These are phyloP conservation scores for Neodidymelliopsis sp. DNA, from an alignment of 2,329 filamentous ascomycete genomes.

Conservation along the genomic window DNA sequence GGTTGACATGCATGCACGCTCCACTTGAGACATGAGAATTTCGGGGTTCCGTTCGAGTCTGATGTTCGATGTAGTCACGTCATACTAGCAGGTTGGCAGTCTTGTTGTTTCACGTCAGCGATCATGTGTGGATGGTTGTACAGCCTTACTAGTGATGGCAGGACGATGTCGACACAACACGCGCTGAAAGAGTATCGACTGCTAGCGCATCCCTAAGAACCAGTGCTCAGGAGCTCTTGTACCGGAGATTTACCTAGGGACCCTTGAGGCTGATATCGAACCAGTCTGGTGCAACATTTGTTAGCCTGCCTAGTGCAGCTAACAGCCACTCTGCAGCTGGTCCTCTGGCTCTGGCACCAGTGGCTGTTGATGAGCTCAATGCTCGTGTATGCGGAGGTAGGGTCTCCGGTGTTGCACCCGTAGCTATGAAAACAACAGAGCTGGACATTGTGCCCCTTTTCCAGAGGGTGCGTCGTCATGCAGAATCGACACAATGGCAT, in stretches of 20 bases:
- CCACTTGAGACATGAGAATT: neutral
- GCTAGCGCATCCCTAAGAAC: neutral
- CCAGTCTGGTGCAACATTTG: neutral
- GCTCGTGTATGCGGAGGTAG: conserved; percentile 6
- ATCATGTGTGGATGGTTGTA: too few species aligned
- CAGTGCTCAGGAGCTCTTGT: neutral
- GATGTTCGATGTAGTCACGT: too few species aligned
- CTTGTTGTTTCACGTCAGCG: too few species aligned
- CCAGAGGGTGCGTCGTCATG: neutral
- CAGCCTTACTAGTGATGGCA: too few species aligned
- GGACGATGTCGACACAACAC: too few species aligned
- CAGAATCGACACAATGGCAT: conserved; percentile 2
- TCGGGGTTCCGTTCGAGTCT: conserved; percentile 4
- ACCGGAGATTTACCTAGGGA: neutral
- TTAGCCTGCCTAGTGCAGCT: conserved; percentile 3
- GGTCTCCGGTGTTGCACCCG: neutral
- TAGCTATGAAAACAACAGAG: neutral
- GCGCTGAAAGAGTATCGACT: too few species aligned
- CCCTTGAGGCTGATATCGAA: neutral
- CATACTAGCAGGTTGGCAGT: too few species aligned
- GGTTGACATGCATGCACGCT: neutral
- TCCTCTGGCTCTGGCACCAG: neutral
- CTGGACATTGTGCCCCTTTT: conserved; percentile 4
- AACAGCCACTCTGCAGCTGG: neutral
- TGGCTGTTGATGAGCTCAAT: neutral